Evolutionary conservation across 306 rosid genomes (phyloP).

Genomic region (Fagus sylvatica): DNA sequence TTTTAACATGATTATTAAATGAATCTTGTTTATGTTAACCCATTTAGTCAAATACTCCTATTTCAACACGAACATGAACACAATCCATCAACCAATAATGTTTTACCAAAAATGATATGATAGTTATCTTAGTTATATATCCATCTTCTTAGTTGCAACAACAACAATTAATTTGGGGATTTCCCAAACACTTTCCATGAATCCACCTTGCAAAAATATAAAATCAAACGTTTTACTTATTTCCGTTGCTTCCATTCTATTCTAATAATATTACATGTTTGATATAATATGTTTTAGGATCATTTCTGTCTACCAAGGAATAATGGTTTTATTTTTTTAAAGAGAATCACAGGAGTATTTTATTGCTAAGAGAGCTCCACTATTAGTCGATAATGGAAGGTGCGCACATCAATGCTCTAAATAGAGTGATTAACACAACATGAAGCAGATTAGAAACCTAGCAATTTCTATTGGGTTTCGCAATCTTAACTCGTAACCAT

Average conservation of each 20-base stretch:
- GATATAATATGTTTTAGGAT: neutral
- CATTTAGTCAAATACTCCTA: too few species aligned
- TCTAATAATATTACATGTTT: too few species aligned
- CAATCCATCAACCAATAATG: too few species aligned
- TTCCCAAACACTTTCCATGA: neutral
- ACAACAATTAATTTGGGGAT: neutral
- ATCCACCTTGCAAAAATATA: neutral
- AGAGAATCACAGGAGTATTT: neutral
- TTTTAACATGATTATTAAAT: too few species aligned
- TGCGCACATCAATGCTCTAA: slow-evolving; percentile 37
- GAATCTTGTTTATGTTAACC: too few species aligned
- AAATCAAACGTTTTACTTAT: too few species aligned
- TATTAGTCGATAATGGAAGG: slow-evolving; percentile 27
- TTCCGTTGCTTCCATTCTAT: too few species aligned
- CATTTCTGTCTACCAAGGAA: neutral
- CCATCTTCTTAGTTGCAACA: neutral
- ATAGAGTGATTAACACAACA: slow-evolving; percentile 25
- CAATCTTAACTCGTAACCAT: slow-evolving; percentile 49
- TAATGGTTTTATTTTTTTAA: neutral
- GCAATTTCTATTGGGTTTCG: slow-evolving; percentile 34
- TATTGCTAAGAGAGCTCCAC: neutral
- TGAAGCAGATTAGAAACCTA: slow-evolving; percentile 42
- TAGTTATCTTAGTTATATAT: too few species aligned
- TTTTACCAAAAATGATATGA: neutral
- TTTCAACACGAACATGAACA: too few species aligned